These are phyloP conservation scores for Alternaria alternata DNA, from an alignment of 2,329 filamentous ascomycete species.

Conservation along the genomic window DNA sequence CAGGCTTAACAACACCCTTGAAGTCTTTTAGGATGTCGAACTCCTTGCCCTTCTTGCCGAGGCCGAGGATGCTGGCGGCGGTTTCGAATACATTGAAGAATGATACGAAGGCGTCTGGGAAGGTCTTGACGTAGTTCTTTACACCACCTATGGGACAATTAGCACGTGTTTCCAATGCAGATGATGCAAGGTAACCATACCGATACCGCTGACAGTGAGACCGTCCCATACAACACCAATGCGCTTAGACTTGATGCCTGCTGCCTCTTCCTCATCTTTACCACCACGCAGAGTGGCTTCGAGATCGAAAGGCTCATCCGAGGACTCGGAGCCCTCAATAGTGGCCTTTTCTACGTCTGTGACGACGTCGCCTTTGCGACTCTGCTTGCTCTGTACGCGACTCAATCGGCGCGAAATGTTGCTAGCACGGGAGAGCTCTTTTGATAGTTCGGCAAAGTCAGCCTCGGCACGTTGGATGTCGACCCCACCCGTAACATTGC, in stretches of 20 bases:
- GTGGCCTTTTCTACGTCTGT: slow-evolving; percentile 68
- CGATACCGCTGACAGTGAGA: slow-evolving; percentile 77
- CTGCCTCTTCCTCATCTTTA: slow-evolving; percentile 73
- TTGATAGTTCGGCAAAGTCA: slow-evolving; percentile 73
- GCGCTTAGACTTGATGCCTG: slow-evolving; percentile 81
- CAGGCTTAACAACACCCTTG: slow-evolving; percentile 66
- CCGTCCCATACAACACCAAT: slow-evolving; percentile 77
- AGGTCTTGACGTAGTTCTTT: slow-evolving; percentile 76
- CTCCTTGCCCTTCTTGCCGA: slow-evolving; percentile 73
- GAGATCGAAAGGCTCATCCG: slow-evolving; percentile 71
- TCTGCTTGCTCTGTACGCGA: slow-evolving; percentile 58
- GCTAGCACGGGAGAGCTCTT: slow-evolving; percentile 54
- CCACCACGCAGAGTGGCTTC: slow-evolving; percentile 77
- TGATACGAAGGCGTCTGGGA: slow-evolving; percentile 77
- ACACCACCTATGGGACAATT: slow-evolving; percentile 57
- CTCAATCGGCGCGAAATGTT: slow-evolving; percentile 49
- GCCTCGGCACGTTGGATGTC: slow-evolving; percentile 73
- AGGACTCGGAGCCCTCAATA: slow-evolving; percentile 42
- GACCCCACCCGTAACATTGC: slow-evolving; percentile 51
- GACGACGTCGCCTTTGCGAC: slow-evolving; percentile 42
- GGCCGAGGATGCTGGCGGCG: slow-evolving; percentile 68
- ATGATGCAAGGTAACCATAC: slow-evolving; percentile 40
- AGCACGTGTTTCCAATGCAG: slow-evolving; percentile 1
- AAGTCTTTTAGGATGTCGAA: slow-evolving; percentile 78
- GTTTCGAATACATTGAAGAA: slow-evolving; percentile 80